A percentile compares a stretch with the other conserved stretches of the same genome.
Evolutionary conservation across 768 basidiomycete species (phyloP).

Genomic region (Multifurca ochricompacta): DNA sequence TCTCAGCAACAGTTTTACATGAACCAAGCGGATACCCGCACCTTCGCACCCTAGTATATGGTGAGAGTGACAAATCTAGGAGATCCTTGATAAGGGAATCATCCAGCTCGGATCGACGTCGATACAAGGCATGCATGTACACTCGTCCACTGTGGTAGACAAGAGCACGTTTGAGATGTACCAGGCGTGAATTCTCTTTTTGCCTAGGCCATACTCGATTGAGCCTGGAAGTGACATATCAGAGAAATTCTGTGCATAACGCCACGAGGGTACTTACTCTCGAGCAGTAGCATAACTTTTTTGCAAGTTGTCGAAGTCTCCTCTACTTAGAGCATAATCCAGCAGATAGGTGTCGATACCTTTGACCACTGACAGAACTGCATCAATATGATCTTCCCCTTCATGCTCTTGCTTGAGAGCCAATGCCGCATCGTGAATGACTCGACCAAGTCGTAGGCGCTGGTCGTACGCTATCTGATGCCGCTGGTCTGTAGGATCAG

Average conservation of each 20-base stretch:
- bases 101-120: slow-evolving; percentile 65
- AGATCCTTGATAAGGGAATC: slow-evolving; percentile 61
- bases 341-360: slow-evolving; percentile 72
- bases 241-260: background rate
- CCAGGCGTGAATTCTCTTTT: slow-evolving; percentile 65
- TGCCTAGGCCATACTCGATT: slow-evolving; percentile 65
- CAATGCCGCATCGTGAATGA: slow-evolving; percentile 60
- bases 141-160: slow-evolving; percentile 69
- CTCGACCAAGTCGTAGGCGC: slow-evolving; percentile 56
- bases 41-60: slow-evolving; percentile 73
- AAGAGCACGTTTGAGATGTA: slow-evolving; percentile 71
- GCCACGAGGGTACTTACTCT: slow-evolving; percentile 38
- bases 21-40: slow-evolving; percentile 24
- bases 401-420: slow-evolving; percentile 52
- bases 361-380: slow-evolving; percentile 62
- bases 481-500: slow-evolving; percentile 63
- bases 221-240: slow-evolving; percentile 34
- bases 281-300: slow-evolving; percentile 57
- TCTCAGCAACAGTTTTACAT: background rate
- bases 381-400: slow-evolving; percentile 82
- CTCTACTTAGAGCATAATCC: slow-evolving; percentile 56
- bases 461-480: slow-evolving; percentile 56
- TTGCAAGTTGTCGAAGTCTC: slow-evolving; percentile 53
- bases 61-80: slow-evolving; percentile 68
- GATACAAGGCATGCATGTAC: slow-evolving; percentile 71